Evolutionary conservation across 2,329 filamentous ascomycete species (phyloP), one percentile per base, ranked within the genome.

Genomic region (Aspergillus sp.): DNA sequence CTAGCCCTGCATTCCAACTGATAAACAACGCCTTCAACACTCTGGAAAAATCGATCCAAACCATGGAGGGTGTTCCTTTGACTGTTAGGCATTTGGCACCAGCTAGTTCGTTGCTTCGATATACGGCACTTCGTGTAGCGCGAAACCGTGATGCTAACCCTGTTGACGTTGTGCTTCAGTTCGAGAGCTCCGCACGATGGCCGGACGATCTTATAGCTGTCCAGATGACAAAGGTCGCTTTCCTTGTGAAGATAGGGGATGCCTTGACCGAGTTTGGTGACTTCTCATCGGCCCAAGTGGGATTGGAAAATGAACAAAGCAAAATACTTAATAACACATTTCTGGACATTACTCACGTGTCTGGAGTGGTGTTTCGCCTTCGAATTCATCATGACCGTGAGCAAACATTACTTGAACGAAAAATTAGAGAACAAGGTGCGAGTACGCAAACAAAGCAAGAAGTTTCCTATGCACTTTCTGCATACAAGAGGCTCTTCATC

Each of bases 141-240:
- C 61, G 49, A 27, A 46, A 68, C 15, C 62, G 64, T 41, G 63
- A 64, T 24, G 60, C 63, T 19, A 60, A 67, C 11, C 88, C 90
- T 0, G 88, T 93, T 64, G 88, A 96, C 64, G 84, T 96, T 33
- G 84, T 92, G 43, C 82, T 99, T 48, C 93, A 93, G 69, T 98
- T 99, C 66, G 95, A 99, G 76, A 90, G 90, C 4, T 98, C 95
- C 6, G 88, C 87, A 46, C 89, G 91, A 65, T 99, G 95, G 95
- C 95, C 95, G 0, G 93, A 98, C 70, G 91, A 96, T 69, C 77
- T 98, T 8, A 85, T 85, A 3, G 93, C 93, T 5, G 96, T 98
- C 56, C 95, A 99, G 73, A 86, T 92, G 68, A 93, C 92, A 12
- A 99, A 99, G 75, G 84, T 96, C 40, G 95, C 96, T 3, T 96